Evolutionary conservation across 108 stramenopile species (phyloP).

Genomic region (Conticribra guillardii): DNA sequence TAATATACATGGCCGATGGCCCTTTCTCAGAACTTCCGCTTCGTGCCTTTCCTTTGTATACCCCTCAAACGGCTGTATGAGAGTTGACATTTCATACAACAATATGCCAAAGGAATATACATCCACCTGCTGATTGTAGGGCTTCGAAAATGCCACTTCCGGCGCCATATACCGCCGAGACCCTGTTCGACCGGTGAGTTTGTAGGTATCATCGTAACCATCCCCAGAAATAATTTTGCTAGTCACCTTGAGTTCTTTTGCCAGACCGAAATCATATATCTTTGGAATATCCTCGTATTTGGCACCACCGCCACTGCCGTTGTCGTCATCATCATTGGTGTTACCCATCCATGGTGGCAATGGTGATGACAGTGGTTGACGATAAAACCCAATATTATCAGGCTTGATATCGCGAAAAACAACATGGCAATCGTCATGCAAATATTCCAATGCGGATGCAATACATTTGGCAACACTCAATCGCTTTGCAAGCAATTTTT

Average conservation of each 20-base stretch:
- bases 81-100: constrained; percentile 69
- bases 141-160: constrained; percentile 61
- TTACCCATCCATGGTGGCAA: no score
- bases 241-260: constrained; percentile 58
- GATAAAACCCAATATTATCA: constrained; percentile 65
- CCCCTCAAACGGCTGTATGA: constrained; percentile 53
- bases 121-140: constrained; percentile 76
- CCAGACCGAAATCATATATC: constrained; percentile 80
- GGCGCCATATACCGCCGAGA: constrained; percentile 58
- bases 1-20: constrained; percentile 24
- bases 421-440: constrained; percentile 61
- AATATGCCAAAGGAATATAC: constrained; percentile 80
- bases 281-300: constrained; percentile 33
- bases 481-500: constrained; percentile 24
- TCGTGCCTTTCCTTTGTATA: constrained; percentile 21
- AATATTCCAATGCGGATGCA: constrained; percentile 66
- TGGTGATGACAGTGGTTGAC: not conserved
- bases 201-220: constrained; percentile 21
- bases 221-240: constrained; percentile 12
- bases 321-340: not conserved
- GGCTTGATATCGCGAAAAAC: constrained; percentile 77
- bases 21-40: constrained; percentile 41
- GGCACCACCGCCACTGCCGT: not conserved
- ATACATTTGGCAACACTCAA: constrained; percentile 45
- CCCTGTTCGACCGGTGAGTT: constrained; percentile 54